Base-by-base conservation (phyloP, 2,329 filamentous ascomycete genomes). In the Curvularia hawaiiensis region DNA sequence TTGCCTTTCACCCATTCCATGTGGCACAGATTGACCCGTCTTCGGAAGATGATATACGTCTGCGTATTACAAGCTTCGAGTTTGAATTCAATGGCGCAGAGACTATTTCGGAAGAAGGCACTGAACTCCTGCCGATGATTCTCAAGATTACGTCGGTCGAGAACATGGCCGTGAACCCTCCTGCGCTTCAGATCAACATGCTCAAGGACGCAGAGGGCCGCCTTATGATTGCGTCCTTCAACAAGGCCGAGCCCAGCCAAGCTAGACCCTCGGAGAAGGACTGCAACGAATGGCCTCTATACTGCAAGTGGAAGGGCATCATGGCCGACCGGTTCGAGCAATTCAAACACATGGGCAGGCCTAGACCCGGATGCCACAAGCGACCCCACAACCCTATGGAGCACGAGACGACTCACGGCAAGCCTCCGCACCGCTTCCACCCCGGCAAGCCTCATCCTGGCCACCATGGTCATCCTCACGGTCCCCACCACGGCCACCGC, bases 241-340 rank as follows among this genome's bases (percentile, higher is more conserved):
- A 72, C 38, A 62, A 63, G 3, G 59, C 66, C n/a, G 53, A 69
- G 41, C 49, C 64, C 6, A 60, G 49, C 18, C 68, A 69, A 46
- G 58, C 56, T 11, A 60, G 57, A 24, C 66, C 65, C 12, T 50
- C 52, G 40, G 65, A 71, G 48, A 68, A 71, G 55, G 68, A 75
- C 30, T 75, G 74, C 67, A 70, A 74, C 33, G 65, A 74, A 45
- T 77, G 71, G 73, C 69, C 74, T 38, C 60, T 77, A 1, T 61
- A 76, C 67, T 69, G 80, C 79, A 73, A 82, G 69, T 67, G 79
- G 78, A 69, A 78, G 64, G 54, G 64, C 26, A 73, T 75, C 52
- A 57, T 78, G 52, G 67, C 68, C 18, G 72, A 75, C 56, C 70
- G 70, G 46, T 61, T 76, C 49, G 69, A 77, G 50, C 66, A 65